phyloP scores from a whole-genome alignment of 2,329 filamentous ascomycete genomes.

The Pseudogymnoascus sp. region DNA sequence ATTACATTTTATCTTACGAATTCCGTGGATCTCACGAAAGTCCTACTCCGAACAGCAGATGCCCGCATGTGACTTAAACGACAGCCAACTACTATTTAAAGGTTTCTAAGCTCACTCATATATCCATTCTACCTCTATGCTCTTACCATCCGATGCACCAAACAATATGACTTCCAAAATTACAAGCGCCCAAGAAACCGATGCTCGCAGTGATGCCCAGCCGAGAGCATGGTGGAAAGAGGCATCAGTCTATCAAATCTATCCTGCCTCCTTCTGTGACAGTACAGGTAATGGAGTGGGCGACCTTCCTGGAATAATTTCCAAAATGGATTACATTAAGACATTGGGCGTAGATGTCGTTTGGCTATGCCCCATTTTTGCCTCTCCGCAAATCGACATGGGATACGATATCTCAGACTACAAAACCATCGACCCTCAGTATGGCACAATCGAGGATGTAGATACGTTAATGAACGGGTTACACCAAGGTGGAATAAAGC shows the following conservation, averaged over 20 bases:
- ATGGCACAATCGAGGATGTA: constrained; percentile 59
- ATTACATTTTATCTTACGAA: not conserved
- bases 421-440: constrained; percentile 53
- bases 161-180: not conserved
- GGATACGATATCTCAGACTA: constrained; percentile 65
- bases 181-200: not conserved
- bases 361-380: constrained; percentile 61
- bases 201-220: not conserved
- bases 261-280: constrained; percentile 49
- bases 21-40: not conserved
- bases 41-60: not conserved
- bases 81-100: not conserved
- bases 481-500: constrained; percentile 55
- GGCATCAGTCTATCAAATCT: constrained; percentile 48
- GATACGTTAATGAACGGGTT: constrained; percentile 51
- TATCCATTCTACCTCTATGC: not conserved
- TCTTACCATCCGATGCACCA: not conserved
- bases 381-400: constrained; percentile 58
- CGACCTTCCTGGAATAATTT: constrained; percentile 53
- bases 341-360: constrained; percentile 53
- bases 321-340: constrained; percentile 53
- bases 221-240: constrained; percentile 45
- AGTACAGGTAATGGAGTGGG: constrained; percentile 52
- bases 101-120: not conserved
- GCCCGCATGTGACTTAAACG: not conserved